phyloP scores from a whole-genome alignment of 352 stramenopile genomes.

The Globisporangium okanoganense region DNA sequence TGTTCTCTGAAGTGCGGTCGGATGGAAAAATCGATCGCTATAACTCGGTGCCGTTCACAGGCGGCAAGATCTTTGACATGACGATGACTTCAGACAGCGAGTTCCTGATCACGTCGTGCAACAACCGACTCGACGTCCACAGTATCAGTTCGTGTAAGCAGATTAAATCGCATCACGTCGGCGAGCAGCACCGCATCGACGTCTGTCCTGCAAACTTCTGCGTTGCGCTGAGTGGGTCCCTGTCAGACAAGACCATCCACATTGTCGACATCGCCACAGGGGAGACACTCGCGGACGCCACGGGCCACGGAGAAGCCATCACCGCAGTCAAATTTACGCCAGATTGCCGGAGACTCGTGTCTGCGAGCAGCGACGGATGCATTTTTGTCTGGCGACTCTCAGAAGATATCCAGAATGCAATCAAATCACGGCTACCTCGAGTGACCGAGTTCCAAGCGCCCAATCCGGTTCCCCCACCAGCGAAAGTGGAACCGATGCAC shows the following conservation, averaged over 20 bases:
- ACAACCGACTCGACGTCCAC: conserved; percentile 82
- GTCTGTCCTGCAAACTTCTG: conserved; percentile 65
- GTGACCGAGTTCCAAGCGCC: conserved; percentile 26
- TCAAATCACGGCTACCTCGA: conserved; percentile 50
- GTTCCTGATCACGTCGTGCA: conserved; percentile 59
- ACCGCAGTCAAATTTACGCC: conserved; percentile 81
- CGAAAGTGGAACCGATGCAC: conserved; percentile 5
- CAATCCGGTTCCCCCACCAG: conserved; percentile 23
- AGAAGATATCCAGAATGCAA: conserved; percentile 65
- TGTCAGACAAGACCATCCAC: conserved; percentile 84
- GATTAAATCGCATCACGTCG: conserved; percentile 52
- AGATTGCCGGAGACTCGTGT: conserved; percentile 85
- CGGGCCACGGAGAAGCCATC: conserved; percentile 82
- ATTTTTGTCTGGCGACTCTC: conserved; percentile 87
- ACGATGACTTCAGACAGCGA: conserved; percentile 70
- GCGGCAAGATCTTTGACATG: conserved; percentile 79
- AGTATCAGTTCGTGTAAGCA: conserved; percentile 58
- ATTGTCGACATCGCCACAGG: conserved; percentile 80
- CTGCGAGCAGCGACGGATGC: conserved; percentile 76
- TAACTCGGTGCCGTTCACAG: conserved; percentile 44
- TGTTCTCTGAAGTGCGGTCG: conserved; percentile 40
- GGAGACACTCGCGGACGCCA: conserved; percentile 68
- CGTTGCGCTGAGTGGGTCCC: conserved; percentile 76
- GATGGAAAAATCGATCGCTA: conserved; percentile 38
- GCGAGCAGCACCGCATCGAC: conserved; percentile 69